Evolutionary conservation across 2,329 filamentous ascomycete genomes (phyloP).

Genomic region (Penicillium occitanis): DNA sequence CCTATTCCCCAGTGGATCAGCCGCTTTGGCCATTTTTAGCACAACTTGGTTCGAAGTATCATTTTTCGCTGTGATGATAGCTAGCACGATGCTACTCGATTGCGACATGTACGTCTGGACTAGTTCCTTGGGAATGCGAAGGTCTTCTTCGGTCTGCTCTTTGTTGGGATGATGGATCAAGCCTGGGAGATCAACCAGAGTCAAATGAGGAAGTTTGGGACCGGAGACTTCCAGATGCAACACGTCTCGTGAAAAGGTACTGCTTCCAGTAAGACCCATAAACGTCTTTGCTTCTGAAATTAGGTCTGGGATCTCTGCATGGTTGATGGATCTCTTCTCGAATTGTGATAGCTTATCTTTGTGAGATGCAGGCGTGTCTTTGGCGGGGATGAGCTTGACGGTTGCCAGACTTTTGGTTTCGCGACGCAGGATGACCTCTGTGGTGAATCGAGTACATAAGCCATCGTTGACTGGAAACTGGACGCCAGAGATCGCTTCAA

Average conservation of each 20-base stretch:
- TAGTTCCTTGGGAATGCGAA: conserved; percentile 13
- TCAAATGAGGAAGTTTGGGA: conserved; percentile 18
- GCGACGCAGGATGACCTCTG: conserved; percentile 57
- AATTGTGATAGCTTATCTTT: conserved; percentile 26
- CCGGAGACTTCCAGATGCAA: conserved; percentile 19
- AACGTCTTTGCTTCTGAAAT: conserved; percentile 37
- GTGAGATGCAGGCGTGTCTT: conserved; percentile 26
- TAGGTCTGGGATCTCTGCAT: conserved; percentile 28
- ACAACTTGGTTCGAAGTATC: conserved; percentile 21
- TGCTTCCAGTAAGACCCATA: conserved; percentile 47
- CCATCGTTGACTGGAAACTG: conserved; percentile 61
- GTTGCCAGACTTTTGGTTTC: conserved; percentile 24
- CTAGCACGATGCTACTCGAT: conserved; percentile 19
- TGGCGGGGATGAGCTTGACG: conserved; percentile 29
- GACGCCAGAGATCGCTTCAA: conserved; percentile 63
- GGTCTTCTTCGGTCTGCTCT: conserved; percentile 24
- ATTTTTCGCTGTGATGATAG: conserved; percentile 21
- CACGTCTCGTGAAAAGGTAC: conserved; percentile 21
- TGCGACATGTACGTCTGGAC: conserved; percentile 19
- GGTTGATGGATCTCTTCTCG: conserved; percentile 24
- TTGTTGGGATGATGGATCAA: conserved; percentile 21
- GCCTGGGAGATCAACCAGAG: conserved; percentile 21
- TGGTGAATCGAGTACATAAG: conserved; percentile 63
- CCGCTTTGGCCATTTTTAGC: conserved; percentile 15
- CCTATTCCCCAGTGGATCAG: conserved; percentile 15